A percentile compares a stretch with the other conserved stretches of the same genome.
phyloP scores from a whole-genome alignment of 2,329 filamentous ascomycete genomes.

The Neofusicoccum parvum region DNA sequence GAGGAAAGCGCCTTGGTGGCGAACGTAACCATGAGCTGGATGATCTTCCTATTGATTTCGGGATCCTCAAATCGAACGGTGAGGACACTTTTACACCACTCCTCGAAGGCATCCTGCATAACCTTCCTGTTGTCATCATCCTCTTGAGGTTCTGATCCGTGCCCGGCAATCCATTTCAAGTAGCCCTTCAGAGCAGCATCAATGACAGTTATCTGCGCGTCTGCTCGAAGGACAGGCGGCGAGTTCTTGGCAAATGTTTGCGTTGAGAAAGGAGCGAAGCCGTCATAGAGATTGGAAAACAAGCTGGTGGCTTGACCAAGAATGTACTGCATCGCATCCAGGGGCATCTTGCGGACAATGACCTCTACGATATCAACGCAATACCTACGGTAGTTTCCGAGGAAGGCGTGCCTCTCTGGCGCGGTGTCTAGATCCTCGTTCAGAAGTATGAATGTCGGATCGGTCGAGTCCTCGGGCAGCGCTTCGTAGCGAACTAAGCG shows the following conservation, averaged over 20 bases:
- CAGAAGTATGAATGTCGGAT: slow-evolving; percentile 79
- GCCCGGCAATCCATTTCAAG: slow-evolving; percentile 70
- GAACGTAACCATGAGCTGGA: slow-evolving; percentile 82
- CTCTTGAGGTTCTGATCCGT: slow-evolving; percentile 55
- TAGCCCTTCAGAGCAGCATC: slow-evolving; percentile 89
- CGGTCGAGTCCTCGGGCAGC: slow-evolving; percentile 77
- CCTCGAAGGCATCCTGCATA: slow-evolving; percentile 66
- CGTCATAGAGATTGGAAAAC: slow-evolving; percentile 74
- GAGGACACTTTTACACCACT: slow-evolving; percentile 73
- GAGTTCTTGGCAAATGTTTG: slow-evolving; percentile 64
- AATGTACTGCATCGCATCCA: slow-evolving; percentile 86
- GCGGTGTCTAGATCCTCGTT: slow-evolving; percentile 93
- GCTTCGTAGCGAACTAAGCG: slow-evolving; percentile 86
- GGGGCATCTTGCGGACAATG: slow-evolving; percentile 78
- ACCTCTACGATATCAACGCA: slow-evolving; percentile 84
- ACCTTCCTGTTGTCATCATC: slow-evolving; percentile 57
- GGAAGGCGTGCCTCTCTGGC: slow-evolving; percentile 90
- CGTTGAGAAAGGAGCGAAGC: slow-evolving; percentile 65
- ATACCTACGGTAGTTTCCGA: slow-evolving; percentile 93
- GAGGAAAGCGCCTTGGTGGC: slow-evolving; percentile 79
- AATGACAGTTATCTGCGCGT: slow-evolving; percentile 87
- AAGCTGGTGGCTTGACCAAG: slow-evolving; percentile 75
- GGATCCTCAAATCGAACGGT: slow-evolving; percentile 79
- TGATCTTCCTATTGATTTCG: slow-evolving; percentile 75
- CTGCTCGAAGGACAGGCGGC: slow-evolving; percentile 73